These are phyloP conservation scores for Diaporthe helianthi DNA, from an alignment of 2,329 filamentous ascomycete species.

Conservation along the genomic window DNA sequence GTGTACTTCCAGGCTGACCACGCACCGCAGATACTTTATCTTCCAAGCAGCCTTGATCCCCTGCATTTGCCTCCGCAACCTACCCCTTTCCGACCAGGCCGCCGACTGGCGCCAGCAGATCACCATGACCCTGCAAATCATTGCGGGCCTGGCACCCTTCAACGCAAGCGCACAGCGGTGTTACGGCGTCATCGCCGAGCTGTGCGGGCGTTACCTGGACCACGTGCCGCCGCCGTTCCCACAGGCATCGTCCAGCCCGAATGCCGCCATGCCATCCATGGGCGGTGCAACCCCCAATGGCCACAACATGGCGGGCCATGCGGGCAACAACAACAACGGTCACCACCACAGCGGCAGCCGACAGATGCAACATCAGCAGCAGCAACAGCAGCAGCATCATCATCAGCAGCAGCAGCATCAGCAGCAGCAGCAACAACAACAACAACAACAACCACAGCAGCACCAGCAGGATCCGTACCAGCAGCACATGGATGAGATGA, in stretches of 20 bases:
- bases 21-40: conserved; percentile 48
- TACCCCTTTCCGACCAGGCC: conserved; percentile 46
- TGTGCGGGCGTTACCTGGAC: conserved; percentile 49
- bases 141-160: conserved; percentile 46
- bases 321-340: conserved; percentile 20
- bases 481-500: conserved; percentile 36
- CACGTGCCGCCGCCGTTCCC: conserved; percentile 34
- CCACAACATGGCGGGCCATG: conserved; percentile 20
- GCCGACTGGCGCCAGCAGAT: conserved; percentile 52
- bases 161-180: conserved; percentile 52
- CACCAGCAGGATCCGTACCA: conserved; percentile 32
- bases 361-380: conserved; percentile 31
- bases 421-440: conserved; percentile 32
- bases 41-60: conserved; percentile 58
- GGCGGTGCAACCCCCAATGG: not conserved
- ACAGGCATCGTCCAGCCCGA: conserved; percentile 31
- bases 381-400: conserved; percentile 30
- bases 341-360: conserved; percentile 23
- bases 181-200: conserved; percentile 48
- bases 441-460: conserved; percentile 28
- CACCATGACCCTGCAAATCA: conserved; percentile 45
- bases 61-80: conserved; percentile 53
- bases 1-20: not conserved
- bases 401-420: conserved; percentile 23
- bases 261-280: conserved; percentile 26